phyloP scores from a whole-genome alignment of 1,284 basidiomycete genomes.

The Vanrija humicola region DNA sequence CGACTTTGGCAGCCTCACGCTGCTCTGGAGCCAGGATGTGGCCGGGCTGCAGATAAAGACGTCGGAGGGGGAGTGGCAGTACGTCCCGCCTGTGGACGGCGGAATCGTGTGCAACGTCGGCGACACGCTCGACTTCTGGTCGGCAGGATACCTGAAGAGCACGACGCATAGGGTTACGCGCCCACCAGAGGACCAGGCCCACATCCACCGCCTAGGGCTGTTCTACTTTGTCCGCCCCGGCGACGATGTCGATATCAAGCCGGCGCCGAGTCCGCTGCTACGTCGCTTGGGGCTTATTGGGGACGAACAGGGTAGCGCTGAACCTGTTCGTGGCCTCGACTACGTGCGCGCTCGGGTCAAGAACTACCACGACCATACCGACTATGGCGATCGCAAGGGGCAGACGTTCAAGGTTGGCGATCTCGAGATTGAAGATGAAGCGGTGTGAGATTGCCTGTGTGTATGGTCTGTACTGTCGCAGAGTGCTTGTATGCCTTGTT shows the following conservation, averaged over 20 bases:
- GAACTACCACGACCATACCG: constrained; percentile 8
- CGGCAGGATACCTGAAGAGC: constrained; percentile 30
- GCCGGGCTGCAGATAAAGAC: constrained; percentile 36
- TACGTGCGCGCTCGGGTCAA: constrained; percentile 11
- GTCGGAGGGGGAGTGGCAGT: constrained; percentile 24
- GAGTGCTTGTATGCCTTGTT: no score
- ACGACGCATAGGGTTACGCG: constrained; percentile 31
- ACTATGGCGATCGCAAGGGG: constrained; percentile 4
- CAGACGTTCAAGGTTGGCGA: constrained; percentile 9
- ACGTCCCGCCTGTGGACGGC: constrained; percentile 28
- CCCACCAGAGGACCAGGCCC: constrained; percentile 32
- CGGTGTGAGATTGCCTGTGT: neutral
- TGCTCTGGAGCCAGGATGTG: constrained; percentile 34
- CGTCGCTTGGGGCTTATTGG: constrained; percentile 20
- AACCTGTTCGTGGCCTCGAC: constrained; percentile 9
- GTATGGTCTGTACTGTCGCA: no score
- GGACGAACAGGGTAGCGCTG: neutral
- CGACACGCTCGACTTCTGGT: constrained; percentile 36
- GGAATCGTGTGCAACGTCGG: constrained; percentile 36
- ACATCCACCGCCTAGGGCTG: constrained; percentile 30
- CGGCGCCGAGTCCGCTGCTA: constrained; percentile 26
- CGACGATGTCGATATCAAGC: constrained; percentile 27
- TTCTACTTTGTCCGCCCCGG: constrained; percentile 35
- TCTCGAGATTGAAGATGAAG: constrained; percentile 15
- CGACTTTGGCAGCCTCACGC: constrained; percentile 32